These are phyloP conservation scores for thale cress (Arabidopsis thaliana) DNA, from an alignment of 345 rosid genomes.

Conservation along the genomic window TAIR10.1 NC_003074.8:17751501-17752000, in stretches of 20 bases:
- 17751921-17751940: slow-evolving; percentile 63
- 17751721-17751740: slow-evolving; percentile 47
- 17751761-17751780: slow-evolving; percentile 82
- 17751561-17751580: slow-evolving; percentile 33
- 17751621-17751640: slow-evolving; percentile 71
- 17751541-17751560: slow-evolving; percentile 35
- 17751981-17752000: slow-evolving; percentile 39
- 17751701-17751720: slow-evolving; percentile 57
- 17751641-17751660: slow-evolving; percentile 75
- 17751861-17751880: slow-evolving; percentile 95
- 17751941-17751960: slow-evolving; percentile 80
- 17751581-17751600: slow-evolving; percentile 37
- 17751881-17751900: slow-evolving; percentile 57
- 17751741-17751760: slow-evolving; percentile 76
- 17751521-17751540: slow-evolving; percentile 38
- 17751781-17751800: slow-evolving; percentile 88
- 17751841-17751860: slow-evolving; percentile 91
- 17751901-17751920: slow-evolving; percentile 61
- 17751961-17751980: slow-evolving; percentile 81
- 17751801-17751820: slow-evolving; percentile 84
- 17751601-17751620: slow-evolving; percentile 48
- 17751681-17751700: slow-evolving; percentile 69
- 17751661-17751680: slow-evolving; percentile 85
- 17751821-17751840: slow-evolving; percentile 96
- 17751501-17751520: slow-evolving; percentile 46